A percentile compares a stretch with the other conserved stretches of the same genome.
These are phyloP conservation scores for Dactylorhiza incarnata DNA, from an alignment of 106 monocot species.

Conservation along the genomic window DNA sequence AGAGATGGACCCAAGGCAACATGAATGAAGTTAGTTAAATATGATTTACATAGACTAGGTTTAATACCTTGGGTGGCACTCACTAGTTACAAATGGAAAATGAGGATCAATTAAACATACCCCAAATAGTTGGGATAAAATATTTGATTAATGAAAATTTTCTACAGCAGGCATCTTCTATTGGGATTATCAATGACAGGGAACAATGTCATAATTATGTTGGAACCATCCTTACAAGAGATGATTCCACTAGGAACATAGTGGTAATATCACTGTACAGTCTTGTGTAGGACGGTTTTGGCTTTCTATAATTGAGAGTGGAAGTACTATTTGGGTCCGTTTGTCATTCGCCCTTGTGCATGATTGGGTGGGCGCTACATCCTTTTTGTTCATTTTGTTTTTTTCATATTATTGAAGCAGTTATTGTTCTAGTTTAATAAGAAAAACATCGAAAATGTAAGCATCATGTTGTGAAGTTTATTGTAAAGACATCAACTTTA, in stretches of 20 bases:
- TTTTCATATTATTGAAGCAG: too few species aligned
- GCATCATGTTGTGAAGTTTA: not conserved
- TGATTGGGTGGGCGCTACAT: not conserved
- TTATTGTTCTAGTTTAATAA: too few species aligned
- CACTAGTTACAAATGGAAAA: too few species aligned
- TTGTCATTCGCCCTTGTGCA: not conserved
- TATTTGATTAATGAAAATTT: not conserved
- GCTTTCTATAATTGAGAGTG: not conserved
- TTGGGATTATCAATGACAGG: not conserved
- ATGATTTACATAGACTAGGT: too few species aligned
- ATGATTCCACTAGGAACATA: not conserved
- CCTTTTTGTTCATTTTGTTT: too few species aligned
- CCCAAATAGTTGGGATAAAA: too few species aligned
- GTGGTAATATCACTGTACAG: not conserved
- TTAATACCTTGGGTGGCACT: too few species aligned
- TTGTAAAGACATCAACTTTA: not conserved
- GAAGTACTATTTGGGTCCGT: not conserved
- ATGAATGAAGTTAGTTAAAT: too few species aligned
- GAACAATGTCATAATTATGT: not conserved
- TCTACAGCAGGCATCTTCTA: not conserved
- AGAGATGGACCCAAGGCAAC: too few species aligned
- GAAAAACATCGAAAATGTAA: not conserved
- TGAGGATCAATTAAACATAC: too few species aligned
- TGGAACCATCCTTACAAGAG: not conserved
- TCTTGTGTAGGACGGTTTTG: not conserved